These are phyloP conservation scores for Venturia oleaginea DNA, from an alignment of 2,329 filamentous ascomycete species.

Conservation along the genomic window DNA sequence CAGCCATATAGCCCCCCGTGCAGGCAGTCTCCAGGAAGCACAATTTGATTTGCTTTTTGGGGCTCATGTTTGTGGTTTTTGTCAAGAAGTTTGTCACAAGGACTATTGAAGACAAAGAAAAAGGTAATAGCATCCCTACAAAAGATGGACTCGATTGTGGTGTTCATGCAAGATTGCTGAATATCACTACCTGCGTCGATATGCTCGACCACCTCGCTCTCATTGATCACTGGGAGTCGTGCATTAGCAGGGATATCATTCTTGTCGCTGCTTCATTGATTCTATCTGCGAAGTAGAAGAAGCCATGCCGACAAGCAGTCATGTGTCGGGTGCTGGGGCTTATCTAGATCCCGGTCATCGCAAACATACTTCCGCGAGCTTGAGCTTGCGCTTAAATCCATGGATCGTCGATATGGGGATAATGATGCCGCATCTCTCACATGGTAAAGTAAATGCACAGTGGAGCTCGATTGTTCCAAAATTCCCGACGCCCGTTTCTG, in stretches of 20 bases:
- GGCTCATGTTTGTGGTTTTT: not conserved
- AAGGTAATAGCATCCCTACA: not conserved
- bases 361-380: not conserved
- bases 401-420: not conserved
- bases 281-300: no score
- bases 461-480: not conserved
- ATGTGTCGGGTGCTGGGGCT: not conserved
- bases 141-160: not conserved
- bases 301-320: not conserved
- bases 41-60: constrained; percentile 2
- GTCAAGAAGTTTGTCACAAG: not conserved
- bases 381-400: not conserved
- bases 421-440: not conserved
- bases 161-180: not conserved
- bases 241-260: not conserved
- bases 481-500: not conserved
- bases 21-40: constrained; percentile 12
- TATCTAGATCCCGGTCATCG: not conserved
- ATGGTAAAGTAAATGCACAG: not conserved
- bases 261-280: not conserved
- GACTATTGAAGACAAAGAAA: no score
- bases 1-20: constrained; percentile 12
- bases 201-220: not conserved
- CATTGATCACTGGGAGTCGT: not conserved
- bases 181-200: not conserved